Percentiles rank a stretch among this genome's conserved stretches.
These are phyloP conservation scores for Hemileia vastatrix DNA, from an alignment of 1,284 basidiomycete genomes.

Conservation along the genomic window DNA sequence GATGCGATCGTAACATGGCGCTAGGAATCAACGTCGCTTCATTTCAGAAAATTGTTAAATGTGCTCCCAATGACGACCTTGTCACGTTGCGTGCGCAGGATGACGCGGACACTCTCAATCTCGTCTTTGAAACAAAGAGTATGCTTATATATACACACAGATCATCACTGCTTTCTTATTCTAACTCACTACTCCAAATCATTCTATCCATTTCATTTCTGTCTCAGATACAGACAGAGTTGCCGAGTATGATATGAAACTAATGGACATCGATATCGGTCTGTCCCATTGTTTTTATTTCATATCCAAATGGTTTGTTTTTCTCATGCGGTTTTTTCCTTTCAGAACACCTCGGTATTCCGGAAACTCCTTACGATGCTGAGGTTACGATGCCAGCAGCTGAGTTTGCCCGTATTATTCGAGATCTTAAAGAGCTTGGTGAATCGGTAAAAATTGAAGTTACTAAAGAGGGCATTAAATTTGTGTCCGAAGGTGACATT, in stretches of 20 bases:
- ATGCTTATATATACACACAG: constrained; percentile 40
- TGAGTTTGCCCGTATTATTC: constrained; percentile 86
- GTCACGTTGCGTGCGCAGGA: constrained; percentile 86
- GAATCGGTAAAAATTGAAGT: constrained; percentile 95
- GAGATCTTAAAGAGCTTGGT: constrained; percentile 82
- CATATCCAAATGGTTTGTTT: not conserved
- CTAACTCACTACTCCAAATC: not conserved
- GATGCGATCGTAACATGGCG: constrained; percentile 93
- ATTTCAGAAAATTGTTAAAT: constrained; percentile 91
- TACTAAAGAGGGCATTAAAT: constrained; percentile 91
- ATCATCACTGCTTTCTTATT: constrained; percentile 23
- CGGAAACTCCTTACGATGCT: constrained; percentile 97
- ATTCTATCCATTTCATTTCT: constrained; percentile 23
- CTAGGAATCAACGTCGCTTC: constrained; percentile 59
- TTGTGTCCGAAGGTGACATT: constrained; percentile 84
- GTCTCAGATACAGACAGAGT: constrained; percentile 75
- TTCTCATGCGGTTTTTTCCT: constrained; percentile 42
- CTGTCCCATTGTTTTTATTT: not conserved
- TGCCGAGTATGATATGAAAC: constrained; percentile 97
- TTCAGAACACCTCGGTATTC: constrained; percentile 79
- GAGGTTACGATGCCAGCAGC: constrained; percentile 74
- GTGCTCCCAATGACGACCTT: constrained; percentile 91
- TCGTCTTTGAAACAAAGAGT: constrained; percentile 89
- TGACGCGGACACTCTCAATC: constrained; percentile 76
- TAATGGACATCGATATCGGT: constrained; percentile 85